Conservation (phyloP, 345 rosid species). For the Heritiera fomes region DNA sequence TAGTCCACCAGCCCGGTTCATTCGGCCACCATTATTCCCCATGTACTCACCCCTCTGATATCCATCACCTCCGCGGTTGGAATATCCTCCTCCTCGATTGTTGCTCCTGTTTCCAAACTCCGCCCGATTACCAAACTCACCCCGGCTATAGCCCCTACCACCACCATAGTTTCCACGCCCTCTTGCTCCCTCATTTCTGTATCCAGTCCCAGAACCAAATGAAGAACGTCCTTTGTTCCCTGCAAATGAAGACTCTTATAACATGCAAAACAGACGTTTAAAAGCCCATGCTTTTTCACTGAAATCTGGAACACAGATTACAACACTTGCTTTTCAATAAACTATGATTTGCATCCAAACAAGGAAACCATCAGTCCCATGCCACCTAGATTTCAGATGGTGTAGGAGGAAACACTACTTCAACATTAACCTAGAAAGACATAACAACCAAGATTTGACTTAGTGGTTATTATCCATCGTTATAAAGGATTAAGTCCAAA, state of each 20-base stretch:
- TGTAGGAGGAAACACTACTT: neutral
- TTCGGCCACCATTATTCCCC: constrained; percentile 42
- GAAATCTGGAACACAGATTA: neutral
- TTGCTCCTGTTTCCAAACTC: constrained; percentile 70
- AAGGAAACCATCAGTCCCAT: neutral
- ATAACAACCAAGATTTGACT: no score
- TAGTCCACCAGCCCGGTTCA: constrained; percentile 43
- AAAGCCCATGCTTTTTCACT: neutral
- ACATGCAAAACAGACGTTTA: neutral
- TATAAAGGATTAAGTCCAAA: no score
- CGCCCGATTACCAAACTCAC: constrained; percentile 51
- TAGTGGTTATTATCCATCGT: no score
- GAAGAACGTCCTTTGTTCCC: constrained; percentile 64
- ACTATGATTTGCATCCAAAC: neutral
- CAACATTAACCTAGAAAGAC: neutral
- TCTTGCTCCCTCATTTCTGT: constrained; percentile 72
- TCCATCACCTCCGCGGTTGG: constrained; percentile 67
- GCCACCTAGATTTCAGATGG: neutral
- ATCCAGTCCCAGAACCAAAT: constrained; percentile 57
- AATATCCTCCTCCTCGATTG: constrained; percentile 67
- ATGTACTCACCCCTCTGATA: constrained; percentile 45
- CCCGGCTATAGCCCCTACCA: constrained; percentile 61
- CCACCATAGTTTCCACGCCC: constrained; percentile 77
- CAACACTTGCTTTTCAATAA: neutral
- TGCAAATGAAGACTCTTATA: constrained; percentile 33